Percentiles rank a stretch among this genome's conserved stretches.
phyloP scores from a whole-genome alignment of 2,329 filamentous ascomycete species.

The Dendryphion nanum region DNA sequence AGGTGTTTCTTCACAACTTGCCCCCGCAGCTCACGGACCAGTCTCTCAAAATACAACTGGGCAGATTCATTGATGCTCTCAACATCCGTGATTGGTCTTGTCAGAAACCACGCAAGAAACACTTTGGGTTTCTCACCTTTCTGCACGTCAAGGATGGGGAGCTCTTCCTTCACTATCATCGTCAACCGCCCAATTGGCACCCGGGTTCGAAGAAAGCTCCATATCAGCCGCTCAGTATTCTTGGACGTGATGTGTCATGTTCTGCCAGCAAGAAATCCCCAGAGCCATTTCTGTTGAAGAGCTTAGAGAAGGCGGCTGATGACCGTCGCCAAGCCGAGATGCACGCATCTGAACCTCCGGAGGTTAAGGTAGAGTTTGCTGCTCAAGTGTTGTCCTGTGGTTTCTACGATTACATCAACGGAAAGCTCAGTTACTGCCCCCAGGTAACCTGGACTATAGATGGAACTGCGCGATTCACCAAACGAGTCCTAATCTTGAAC shows the following conservation, averaged over 20 bases:
- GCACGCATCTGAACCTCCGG: background rate
- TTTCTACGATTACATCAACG: slow-evolving; percentile 38
- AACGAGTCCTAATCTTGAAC: slow-evolving; percentile 22
- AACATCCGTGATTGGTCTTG: slow-evolving; percentile 41
- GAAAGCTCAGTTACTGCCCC: slow-evolving; percentile 34
- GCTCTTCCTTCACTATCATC: slow-evolving; percentile 29
- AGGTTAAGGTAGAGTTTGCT: slow-evolving; percentile 6
- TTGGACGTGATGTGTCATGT: slow-evolving; percentile 5
- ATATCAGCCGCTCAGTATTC: slow-evolving; percentile 1
- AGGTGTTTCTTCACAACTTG: slow-evolving; percentile 47
- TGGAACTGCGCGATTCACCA: slow-evolving; percentile 32
- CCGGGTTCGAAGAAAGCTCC: background rate
- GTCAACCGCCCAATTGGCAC: too few species aligned
- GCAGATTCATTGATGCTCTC: slow-evolving; percentile 32
- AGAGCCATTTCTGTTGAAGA: slow-evolving; percentile 8
- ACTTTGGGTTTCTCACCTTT: slow-evolving; percentile 46
- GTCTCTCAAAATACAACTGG: slow-evolving; percentile 40
- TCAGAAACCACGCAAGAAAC: slow-evolving; percentile 42
- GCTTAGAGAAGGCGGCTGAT: slow-evolving; percentile 5
- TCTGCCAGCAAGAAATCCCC: slow-evolving; percentile 4
- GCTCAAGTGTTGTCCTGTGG: slow-evolving; percentile 16
- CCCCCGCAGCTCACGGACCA: slow-evolving; percentile 41
- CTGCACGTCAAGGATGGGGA: slow-evolving; percentile 37
- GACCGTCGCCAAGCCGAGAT: slow-evolving; percentile 3
- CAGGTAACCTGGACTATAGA: slow-evolving; percentile 28